Conservation (phyloP, 2,329 filamentous ascomycete species). For the Diaporthe eres region DNA sequence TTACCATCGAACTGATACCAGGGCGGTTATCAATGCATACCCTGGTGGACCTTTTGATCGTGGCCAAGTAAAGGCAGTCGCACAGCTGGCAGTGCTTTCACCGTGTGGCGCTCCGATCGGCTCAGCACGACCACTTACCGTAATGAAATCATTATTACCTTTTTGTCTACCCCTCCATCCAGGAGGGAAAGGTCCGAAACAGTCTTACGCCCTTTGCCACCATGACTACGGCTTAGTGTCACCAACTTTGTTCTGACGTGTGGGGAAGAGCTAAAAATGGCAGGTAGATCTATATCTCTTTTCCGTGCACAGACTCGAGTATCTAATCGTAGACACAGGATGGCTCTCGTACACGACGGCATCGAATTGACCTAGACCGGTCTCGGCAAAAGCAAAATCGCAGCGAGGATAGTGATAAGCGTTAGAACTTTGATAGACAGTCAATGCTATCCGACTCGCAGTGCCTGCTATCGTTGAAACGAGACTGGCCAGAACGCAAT, state of each 20-base stretch:
- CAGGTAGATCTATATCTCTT: background rate
- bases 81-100: background rate
- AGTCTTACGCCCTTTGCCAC: background rate
- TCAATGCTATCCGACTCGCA: background rate
- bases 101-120: background rate
- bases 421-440: background rate
- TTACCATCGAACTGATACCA: background rate
- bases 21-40: background rate
- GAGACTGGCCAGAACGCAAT: background rate
- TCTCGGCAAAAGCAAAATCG: slow-evolving; percentile 1
- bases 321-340: background rate
- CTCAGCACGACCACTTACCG: background rate
- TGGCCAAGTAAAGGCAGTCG: background rate
- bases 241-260: background rate
- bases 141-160: slow-evolving; percentile 15
- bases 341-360: background rate
- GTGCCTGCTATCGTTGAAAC: background rate
- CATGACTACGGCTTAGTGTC: background rate
- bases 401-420: background rate
- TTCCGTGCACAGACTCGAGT: background rate
- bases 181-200: slow-evolving; percentile 3
- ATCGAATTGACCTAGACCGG: background rate
- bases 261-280: slow-evolving; percentile 19
- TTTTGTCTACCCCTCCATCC: background rate
- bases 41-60: background rate